These are phyloP conservation scores for Cucumis cinereus DNA, from an alignment of 306 rosid species.

Conservation along the genomic window DNA sequence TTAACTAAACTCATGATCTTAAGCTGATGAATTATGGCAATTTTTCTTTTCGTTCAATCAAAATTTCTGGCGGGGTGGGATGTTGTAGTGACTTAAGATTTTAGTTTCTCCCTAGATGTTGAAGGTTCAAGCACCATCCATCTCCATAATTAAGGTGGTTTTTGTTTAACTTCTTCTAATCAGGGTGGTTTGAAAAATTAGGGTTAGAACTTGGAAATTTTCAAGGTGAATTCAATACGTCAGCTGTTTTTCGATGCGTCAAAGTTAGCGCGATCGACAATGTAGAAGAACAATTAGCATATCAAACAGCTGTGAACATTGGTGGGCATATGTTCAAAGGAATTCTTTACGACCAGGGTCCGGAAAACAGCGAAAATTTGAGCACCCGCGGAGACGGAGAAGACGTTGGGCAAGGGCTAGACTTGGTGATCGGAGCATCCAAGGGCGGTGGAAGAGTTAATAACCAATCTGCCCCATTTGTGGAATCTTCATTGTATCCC, in stretches of 20 bases:
- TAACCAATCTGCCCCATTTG: not conserved
- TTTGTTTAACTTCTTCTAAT: too few species aligned
- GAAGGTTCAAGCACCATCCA: too few species aligned
- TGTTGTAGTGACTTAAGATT: not conserved
- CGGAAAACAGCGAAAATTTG: slow-evolving; percentile 14
- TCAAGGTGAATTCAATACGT: slow-evolving; percentile 47
- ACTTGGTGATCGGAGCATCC: slow-evolving; percentile 24
- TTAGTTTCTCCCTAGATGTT: too few species aligned
- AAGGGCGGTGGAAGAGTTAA: not conserved
- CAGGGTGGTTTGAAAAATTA: slow-evolving; percentile 2
- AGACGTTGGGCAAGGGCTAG: slow-evolving; percentile 14
- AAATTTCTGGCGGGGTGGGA: too few species aligned
- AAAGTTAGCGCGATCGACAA: slow-evolving; percentile 48
- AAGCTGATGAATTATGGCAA: not conserved
- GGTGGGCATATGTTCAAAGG: slow-evolving; percentile 67
- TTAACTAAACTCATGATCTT: not conserved
- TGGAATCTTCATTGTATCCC: slow-evolving; percentile 12
- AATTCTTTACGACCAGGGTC: slow-evolving; percentile 60
- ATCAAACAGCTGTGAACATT: slow-evolving; percentile 61
- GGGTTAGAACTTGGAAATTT: slow-evolving; percentile 55
- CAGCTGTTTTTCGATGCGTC: slow-evolving; percentile 57
- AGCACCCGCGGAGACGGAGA: slow-evolving; percentile 18
- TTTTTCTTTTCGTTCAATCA: too few species aligned
- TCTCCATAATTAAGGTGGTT: too few species aligned
- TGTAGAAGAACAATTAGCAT: slow-evolving; percentile 49